Percentiles rank a stretch among this genome's conserved stretches.
Evolutionary conservation across 2,329 filamentous ascomycete species (phyloP).

Genomic region (Xylaria sp.): DNA sequence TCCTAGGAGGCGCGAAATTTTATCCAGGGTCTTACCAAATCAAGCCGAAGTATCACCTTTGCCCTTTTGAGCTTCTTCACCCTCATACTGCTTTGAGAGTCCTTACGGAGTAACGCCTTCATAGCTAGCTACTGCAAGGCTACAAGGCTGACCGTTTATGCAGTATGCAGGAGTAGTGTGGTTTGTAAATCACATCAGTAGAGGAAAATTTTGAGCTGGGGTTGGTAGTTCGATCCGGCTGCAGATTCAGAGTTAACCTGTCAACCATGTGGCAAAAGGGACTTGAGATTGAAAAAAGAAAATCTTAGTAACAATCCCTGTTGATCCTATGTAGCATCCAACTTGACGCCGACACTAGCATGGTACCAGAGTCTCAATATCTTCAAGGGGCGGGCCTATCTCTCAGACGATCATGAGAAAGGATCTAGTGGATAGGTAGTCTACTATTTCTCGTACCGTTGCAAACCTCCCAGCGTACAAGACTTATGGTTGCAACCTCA

Average conservation of each 20-base stretch:
- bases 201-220: slow-evolving; percentile 20
- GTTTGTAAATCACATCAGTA: slow-evolving; percentile 4
- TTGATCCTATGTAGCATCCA: slow-evolving; percentile 9
- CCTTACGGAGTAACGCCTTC: not conserved
- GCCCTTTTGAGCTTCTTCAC: not conserved
- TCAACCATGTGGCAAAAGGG: slow-evolving; percentile 34
- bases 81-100: not conserved
- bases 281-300: slow-evolving; percentile 14
- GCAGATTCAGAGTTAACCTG: slow-evolving; percentile 19
- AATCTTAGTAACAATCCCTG: slow-evolving; percentile 10
- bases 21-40: not conserved
- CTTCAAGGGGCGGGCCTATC: not conserved
- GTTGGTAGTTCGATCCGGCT: slow-evolving; percentile 17
- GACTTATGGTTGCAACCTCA: not conserved
- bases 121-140: not conserved
- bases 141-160: slow-evolving; percentile 4
- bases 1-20: slow-evolving; percentile 7
- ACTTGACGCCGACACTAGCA: not conserved
- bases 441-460: not conserved
- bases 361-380: slow-evolving; percentile 3
- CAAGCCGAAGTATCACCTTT: not conserved
- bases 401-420: not conserved
- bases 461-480: not conserved
- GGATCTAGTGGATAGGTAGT: not conserved
- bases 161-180: not conserved